Percentiles rank a stretch among this genome's conserved stretches.
Conservation (phyloP, 1,139 yeast genomes). For the Blastobotrys buckinghamii region DNA sequence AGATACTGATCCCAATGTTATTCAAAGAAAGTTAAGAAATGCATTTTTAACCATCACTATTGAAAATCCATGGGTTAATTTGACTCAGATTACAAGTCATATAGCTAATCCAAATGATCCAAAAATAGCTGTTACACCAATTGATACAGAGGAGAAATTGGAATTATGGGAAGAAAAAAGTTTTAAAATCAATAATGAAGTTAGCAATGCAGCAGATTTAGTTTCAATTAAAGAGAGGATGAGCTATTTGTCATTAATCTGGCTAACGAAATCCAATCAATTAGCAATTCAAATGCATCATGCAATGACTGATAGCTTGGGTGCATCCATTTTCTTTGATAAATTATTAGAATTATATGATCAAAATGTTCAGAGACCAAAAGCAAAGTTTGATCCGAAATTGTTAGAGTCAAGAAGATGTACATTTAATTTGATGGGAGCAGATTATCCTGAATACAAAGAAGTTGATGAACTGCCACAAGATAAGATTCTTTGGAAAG, state of each 20-base stretch:
- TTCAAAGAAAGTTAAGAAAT: too few species aligned
- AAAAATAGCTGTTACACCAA: not conserved
- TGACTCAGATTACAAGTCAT: not conserved
- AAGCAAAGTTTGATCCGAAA: not conserved
- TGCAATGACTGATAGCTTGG: not conserved
- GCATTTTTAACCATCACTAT: too few species aligned
- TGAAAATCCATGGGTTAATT: too few species aligned
- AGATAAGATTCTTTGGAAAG: too few species aligned
- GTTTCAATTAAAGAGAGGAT: not conserved
- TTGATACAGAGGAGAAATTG: not conserved
- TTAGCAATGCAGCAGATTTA: not conserved
- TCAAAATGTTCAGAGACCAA: too few species aligned
- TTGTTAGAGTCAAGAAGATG: not conserved
- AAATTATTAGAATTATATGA: not conserved
- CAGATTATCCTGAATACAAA: too few species aligned
- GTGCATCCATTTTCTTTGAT: not conserved
- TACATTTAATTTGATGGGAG: too few species aligned
- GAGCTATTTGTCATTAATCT: not conserved
- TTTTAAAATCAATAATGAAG: too few species aligned
- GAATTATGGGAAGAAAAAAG: not conserved
- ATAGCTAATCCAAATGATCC: not conserved
- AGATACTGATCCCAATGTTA: too few species aligned
- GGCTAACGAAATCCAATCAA: not conserved
- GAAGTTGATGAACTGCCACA: too few species aligned
- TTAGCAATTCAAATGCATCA: not conserved